A percentile compares a stretch with the other conserved stretches of the same genome.
These are phyloP conservation scores for Aurantiochytrium sp. DNA, from an alignment of 108 stramenopile species.

Conservation along the genomic window DNA sequence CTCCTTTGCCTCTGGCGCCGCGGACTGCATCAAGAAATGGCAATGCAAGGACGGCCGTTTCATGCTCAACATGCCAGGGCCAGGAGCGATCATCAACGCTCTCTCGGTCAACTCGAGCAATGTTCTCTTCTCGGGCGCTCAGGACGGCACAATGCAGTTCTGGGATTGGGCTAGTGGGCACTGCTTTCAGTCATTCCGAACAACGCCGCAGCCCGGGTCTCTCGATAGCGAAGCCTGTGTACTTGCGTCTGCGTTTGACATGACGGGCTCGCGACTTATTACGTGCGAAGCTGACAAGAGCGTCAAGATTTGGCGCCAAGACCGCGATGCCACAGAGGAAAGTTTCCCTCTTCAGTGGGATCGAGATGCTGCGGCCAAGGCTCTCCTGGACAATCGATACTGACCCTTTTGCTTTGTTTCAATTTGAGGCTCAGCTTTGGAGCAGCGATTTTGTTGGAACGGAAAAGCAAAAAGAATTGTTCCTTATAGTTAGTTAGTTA, in stretches of 20 bases:
- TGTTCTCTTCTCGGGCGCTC: constrained; percentile 87
- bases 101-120: constrained; percentile 90
- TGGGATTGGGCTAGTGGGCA: constrained; percentile 97
- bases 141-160: constrained; percentile 88
- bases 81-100: constrained; percentile 86
- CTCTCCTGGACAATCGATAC: background rate
- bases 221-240: constrained; percentile 95
- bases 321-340: constrained; percentile 75
- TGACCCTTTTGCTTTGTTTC: background rate
- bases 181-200: constrained; percentile 74
- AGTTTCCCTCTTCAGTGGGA: constrained; percentile 68
- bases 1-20: constrained; percentile 86
- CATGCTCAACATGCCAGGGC: constrained; percentile 79
- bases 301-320: constrained; percentile 97
- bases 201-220: constrained; percentile 91
- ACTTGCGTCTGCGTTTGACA: constrained; percentile 80
- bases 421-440: too few relatives aligned
- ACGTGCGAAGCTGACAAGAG: constrained; percentile 98
- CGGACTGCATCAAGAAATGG: constrained; percentile 94
- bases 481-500: too few relatives aligned
- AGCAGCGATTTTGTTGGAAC: too few relatives aligned
- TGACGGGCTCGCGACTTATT: constrained; percentile 89
- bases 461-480: too few relatives aligned
- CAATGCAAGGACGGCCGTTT: constrained; percentile 81
- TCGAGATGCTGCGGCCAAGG: background rate